Evolutionary conservation across 495 filamentous ascomycete species (phyloP).

Genomic region (Lophiostoma macrostomum): DNA sequence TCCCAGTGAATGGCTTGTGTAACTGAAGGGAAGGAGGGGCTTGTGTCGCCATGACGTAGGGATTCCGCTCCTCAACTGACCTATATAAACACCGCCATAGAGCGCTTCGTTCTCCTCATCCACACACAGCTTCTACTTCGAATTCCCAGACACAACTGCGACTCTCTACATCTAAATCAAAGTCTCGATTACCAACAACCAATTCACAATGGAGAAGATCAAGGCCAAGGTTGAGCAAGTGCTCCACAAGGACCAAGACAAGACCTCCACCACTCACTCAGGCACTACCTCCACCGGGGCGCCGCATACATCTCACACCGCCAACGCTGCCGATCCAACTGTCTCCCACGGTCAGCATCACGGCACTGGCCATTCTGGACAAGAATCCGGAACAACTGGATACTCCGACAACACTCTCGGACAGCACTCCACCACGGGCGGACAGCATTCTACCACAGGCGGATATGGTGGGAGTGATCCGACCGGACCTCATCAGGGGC

Average conservation of each 20-base stretch:
- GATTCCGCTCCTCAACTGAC: neutral
- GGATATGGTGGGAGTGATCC: too few relatives aligned
- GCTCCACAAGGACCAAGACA: constrained; percentile 25
- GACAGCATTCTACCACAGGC: too few relatives aligned
- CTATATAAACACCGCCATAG: neutral
- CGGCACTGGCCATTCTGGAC: too few relatives aligned
- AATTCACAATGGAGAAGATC: constrained; percentile 29
- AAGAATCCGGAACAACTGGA: too few relatives aligned
- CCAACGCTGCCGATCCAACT: constrained; percentile 6
- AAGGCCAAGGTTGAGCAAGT: constrained; percentile 30
- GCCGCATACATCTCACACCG: constrained; percentile 7
- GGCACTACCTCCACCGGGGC: constrained; percentile 16
- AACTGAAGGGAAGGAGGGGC: neutral
- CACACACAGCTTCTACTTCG: constrained; percentile 2
- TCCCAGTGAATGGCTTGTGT: neutral
- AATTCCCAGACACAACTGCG: neutral
- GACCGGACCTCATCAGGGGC: too few relatives aligned
- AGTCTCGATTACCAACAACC: neutral
- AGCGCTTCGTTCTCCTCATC: neutral
- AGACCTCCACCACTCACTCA: constrained; percentile 7
- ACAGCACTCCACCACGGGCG: too few relatives aligned
- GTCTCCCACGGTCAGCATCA: constrained; percentile 6
- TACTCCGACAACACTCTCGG: too few relatives aligned
- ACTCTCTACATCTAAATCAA: neutral
- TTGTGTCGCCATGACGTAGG: constrained; percentile 4